phyloP scores from a whole-genome alignment of 371 early-diverging fungal genomes.

The Saksenaea oblongispora region DNA sequence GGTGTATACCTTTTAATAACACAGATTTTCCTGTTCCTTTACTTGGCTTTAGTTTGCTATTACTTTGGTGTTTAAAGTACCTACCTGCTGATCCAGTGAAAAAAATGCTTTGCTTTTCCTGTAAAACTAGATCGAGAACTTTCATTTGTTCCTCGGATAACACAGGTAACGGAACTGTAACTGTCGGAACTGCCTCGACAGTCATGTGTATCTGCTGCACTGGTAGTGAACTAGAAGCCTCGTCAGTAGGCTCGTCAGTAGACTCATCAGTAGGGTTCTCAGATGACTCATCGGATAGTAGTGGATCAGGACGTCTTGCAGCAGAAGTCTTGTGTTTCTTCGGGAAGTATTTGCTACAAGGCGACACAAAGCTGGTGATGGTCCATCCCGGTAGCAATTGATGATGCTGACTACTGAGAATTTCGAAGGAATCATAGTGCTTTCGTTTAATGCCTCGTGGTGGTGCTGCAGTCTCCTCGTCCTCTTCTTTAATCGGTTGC shows the following conservation, averaged over 20 bases:
- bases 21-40: conserved; percentile 79
- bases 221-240: too few relatives aligned
- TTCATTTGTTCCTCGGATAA: conserved; percentile 63
- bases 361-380: background rate
- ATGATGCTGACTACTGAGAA: background rate
- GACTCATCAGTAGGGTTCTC: too few relatives aligned
- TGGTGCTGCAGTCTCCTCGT: too few relatives aligned
- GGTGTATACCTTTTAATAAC: conserved; percentile 47
- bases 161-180: background rate
- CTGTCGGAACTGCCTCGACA: background rate
- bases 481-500: too few relatives aligned
- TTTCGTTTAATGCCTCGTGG: too few relatives aligned
- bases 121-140: conserved; percentile 56
- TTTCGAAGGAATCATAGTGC: background rate
- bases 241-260: too few relatives aligned
- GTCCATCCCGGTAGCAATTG: background rate
- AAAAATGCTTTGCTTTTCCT: conserved; percentile 60
- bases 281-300: background rate
- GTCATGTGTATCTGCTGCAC: background rate
- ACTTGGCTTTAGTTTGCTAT: background rate
- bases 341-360: background rate
- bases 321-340: background rate
- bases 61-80: background rate
- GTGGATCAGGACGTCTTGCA: background rate
- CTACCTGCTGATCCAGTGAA: conserved; percentile 83